phyloP scores from a whole-genome alignment of 805 yeast species.

The Saccharomycopsis fibuligera region DNA sequence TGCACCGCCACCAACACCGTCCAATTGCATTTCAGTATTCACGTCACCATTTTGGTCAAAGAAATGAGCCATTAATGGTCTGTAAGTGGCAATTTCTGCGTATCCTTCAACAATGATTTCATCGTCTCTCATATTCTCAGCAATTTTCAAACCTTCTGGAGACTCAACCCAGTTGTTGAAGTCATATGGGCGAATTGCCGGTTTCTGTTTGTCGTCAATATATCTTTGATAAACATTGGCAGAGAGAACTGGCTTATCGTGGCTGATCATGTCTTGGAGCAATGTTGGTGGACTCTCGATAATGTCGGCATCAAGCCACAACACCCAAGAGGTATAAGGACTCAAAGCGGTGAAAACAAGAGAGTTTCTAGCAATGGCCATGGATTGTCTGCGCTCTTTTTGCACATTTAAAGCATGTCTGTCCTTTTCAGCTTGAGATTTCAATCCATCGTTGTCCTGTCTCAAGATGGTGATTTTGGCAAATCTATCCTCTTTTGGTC shows the following conservation, averaged over 20 bases:
- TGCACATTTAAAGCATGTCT: constrained; percentile 85
- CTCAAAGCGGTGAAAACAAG: constrained; percentile 81
- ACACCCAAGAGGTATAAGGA: constrained; percentile 88
- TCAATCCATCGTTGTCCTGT: constrained; percentile 79
- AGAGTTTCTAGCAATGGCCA: constrained; percentile 95
- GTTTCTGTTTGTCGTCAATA: constrained; percentile 47
- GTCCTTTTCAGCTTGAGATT: constrained; percentile 74
- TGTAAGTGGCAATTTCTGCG: constrained; percentile 84
- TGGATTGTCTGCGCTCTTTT: constrained; percentile 78
- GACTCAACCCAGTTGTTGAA: constrained; percentile 92
- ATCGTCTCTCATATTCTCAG: constrained; percentile 68
- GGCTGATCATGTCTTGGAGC: constrained; percentile 80
- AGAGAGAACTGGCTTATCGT: constrained; percentile 79
- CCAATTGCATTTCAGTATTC: constrained; percentile 71
- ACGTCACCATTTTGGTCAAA: constrained; percentile 60
- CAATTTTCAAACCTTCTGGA: constrained; percentile 74
- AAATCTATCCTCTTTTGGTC: constrained; percentile 59
- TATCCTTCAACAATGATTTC: constrained; percentile 95
- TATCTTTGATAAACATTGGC: constrained; percentile 89
- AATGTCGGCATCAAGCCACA: constrained; percentile 95
- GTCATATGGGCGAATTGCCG: constrained; percentile 79
- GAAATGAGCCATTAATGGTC: constrained; percentile 90
- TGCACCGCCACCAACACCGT: constrained; percentile 98
- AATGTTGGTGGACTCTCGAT: constrained; percentile 80
- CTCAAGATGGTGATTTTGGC: constrained; percentile 81